Conservation (phyloP, 2,329 filamentous ascomycete species). For the Gliomastix tumulicola region DNA sequence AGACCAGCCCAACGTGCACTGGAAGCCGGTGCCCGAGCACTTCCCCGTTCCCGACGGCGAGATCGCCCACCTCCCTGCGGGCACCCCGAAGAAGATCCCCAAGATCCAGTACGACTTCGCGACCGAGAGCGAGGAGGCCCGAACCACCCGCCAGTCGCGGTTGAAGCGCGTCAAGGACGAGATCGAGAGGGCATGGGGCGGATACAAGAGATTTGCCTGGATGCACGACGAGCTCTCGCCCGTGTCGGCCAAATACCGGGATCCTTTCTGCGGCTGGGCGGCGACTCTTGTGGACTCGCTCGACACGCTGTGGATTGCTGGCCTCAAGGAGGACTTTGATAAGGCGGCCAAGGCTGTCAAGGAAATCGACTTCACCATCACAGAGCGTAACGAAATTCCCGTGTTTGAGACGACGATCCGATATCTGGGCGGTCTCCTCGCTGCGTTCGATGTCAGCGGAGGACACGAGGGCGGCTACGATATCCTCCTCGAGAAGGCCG, state of each 20-base stretch:
- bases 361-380: constrained; percentile 77
- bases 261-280: constrained; percentile 89
- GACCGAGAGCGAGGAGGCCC: constrained; percentile 54
- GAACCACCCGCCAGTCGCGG: constrained; percentile 56
- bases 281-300: constrained; percentile 78
- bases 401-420: constrained; percentile 90
- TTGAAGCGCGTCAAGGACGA: constrained; percentile 63
- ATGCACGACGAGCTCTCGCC: constrained; percentile 81
- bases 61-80: constrained; percentile 70
- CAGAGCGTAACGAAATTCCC: constrained; percentile 62
- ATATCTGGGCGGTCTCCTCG: constrained; percentile 79
- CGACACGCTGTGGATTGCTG: constrained; percentile 86
- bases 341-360: constrained; percentile 64
- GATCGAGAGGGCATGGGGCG: constrained; percentile 72
- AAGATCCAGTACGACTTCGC: constrained; percentile 69
- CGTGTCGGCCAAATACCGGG: constrained; percentile 56
- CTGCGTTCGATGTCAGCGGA: constrained; percentile 80
- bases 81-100: constrained; percentile 62
- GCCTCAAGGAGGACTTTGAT: constrained; percentile 69
- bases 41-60: constrained; percentile 69
- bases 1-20: constrained; percentile 44
- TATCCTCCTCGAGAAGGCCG: constrained; percentile 68
- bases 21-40: constrained; percentile 66
- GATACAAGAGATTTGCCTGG: constrained; percentile 76
- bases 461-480: constrained; percentile 48